phyloP scores from a whole-genome alignment of 306 rosid species.

The Vigna mungo region DNA sequence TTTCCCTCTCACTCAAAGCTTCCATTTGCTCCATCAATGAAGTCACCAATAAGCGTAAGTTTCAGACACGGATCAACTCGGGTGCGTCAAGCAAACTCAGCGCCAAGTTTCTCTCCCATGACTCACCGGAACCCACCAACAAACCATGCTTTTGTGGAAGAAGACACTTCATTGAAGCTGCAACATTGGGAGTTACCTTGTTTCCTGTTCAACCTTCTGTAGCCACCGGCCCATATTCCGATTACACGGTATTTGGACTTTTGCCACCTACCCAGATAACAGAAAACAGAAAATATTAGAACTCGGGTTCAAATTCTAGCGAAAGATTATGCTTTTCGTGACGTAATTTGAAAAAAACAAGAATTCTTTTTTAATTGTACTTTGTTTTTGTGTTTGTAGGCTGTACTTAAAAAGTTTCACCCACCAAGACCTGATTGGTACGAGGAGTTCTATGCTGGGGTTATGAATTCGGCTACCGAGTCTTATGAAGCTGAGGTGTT shows the following conservation, averaged over 20 bases:
- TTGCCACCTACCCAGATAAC: not conserved
- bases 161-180: slow-evolving; percentile 66
- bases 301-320: slow-evolving; percentile 21
- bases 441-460: slow-evolving; percentile 75
- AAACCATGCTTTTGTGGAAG: slow-evolving; percentile 71
- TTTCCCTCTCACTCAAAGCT: slow-evolving; percentile 36
- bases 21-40: not conserved
- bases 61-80: slow-evolving; percentile 41
- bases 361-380: not conserved
- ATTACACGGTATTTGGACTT: slow-evolving; percentile 55
- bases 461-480: slow-evolving; percentile 52
- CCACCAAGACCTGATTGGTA: slow-evolving; percentile 88
- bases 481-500: slow-evolving; percentile 76
- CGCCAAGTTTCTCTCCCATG: slow-evolving; percentile 34
- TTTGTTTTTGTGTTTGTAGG: slow-evolving; percentile 42
- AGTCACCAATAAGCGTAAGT: not conserved
- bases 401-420: slow-evolving; percentile 61
- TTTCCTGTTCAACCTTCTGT: slow-evolving; percentile 54
- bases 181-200: slow-evolving; percentile 53
- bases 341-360: not conserved
- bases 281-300: not conserved
- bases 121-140: slow-evolving; percentile 29
- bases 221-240: slow-evolving; percentile 56
- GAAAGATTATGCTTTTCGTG: slow-evolving; percentile 6
- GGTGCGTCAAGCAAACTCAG: slow-evolving; percentile 36